A percentile compares a stretch with the other conserved stretches of the same genome.
Conservation (phyloP, 345 rosid species). For the Rhizophora apiculata region DNA sequence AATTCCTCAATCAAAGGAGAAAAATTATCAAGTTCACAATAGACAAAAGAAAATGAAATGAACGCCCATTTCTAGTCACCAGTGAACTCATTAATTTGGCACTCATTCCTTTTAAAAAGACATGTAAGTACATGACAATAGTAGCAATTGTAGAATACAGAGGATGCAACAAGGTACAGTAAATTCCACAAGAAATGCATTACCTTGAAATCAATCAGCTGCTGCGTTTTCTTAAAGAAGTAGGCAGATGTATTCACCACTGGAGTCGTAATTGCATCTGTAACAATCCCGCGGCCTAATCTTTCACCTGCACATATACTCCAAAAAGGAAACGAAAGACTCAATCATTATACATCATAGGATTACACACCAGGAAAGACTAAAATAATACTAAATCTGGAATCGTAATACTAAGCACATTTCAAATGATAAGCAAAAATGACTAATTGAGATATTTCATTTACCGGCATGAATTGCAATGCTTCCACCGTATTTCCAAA, state of each 20-base stretch:
- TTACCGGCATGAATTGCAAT: slow-evolving; percentile 91
- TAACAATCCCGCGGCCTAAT: slow-evolving; percentile 91
- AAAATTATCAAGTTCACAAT: no score
- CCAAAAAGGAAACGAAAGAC: neutral
- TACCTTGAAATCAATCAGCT: slow-evolving; percentile 95
- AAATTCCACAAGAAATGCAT: neutral
- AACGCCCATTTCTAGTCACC: no score
- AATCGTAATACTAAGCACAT: no score
- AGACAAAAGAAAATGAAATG: no score
- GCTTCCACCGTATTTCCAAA: slow-evolving; percentile 87
- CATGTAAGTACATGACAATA: no score
- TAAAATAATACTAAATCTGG: no score
- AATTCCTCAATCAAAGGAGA: no score
- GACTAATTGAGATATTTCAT: neutral
- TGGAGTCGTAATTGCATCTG: slow-evolving; percentile 96
- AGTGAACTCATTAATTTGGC: no score
- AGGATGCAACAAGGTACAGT: neutral
- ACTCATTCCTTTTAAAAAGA: no score
- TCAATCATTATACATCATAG: slow-evolving; percentile 6
- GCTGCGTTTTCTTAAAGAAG: slow-evolving; percentile 78
- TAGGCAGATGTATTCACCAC: slow-evolving; percentile 93
- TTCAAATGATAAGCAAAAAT: no score
- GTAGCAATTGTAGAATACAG: no score
- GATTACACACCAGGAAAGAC: neutral
- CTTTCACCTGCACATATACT: slow-evolving; percentile 60